Evolutionary conservation across 345 rosid genomes (phyloP).

Genomic region (Diplotaxis tenuifolia): DNA sequence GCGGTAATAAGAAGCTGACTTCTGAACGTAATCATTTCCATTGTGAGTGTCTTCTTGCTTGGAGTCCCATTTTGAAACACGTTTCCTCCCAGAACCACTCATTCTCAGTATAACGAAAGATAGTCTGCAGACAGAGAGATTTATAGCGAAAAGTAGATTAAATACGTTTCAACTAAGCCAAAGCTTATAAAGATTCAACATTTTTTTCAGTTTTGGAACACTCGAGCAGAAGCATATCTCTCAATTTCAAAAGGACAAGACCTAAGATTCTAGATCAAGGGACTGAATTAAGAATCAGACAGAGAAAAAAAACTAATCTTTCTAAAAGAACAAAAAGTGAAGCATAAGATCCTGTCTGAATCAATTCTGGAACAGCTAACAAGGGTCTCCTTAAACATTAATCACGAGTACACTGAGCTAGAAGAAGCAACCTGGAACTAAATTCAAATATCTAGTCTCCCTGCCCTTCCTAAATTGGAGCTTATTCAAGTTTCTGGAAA

Average conservation of each 20-base stretch:
- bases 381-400: background rate
- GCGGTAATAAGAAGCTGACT: constrained; percentile 40
- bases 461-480: background rate
- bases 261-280: constrained; percentile 14
- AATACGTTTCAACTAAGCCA: background rate
- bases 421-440: background rate
- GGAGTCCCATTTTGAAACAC: constrained; percentile 76
- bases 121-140: constrained; percentile 23
- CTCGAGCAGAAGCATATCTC: background rate
- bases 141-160: background rate
- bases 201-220: background rate
- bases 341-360: constrained; percentile 9
- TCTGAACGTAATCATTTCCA: constrained; percentile 47
- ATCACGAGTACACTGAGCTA: background rate
- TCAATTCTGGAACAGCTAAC: constrained; percentile 1
- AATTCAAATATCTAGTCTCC: constrained; percentile 9
- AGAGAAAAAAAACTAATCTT: background rate
- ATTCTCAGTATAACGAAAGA: constrained; percentile 19
- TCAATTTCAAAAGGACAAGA: background rate
- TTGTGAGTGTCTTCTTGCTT: constrained; percentile 52
- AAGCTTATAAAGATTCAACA: background rate
- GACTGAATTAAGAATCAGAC: background rate
- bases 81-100: constrained; percentile 64
- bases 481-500: background rate
- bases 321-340: background rate